These are phyloP conservation scores for Pyrenophora seminiperda DNA, from an alignment of 2,329 filamentous ascomycete genomes.

Conservation along the genomic window DNA sequence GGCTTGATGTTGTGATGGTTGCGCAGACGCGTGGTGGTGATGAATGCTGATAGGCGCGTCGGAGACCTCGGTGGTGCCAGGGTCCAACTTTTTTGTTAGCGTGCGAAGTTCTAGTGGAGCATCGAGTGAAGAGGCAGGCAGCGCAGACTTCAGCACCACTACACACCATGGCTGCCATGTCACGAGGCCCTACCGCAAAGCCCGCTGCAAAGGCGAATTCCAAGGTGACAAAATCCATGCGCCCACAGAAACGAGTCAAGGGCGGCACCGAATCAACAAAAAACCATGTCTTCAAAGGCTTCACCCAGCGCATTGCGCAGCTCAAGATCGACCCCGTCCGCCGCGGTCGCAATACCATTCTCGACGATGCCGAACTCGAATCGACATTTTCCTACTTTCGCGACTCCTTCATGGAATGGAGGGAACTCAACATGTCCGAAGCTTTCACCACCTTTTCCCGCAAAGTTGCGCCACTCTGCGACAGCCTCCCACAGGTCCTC, in stretches of 20 bases:
- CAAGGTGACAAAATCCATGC: constrained; percentile 31
- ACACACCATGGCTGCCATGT: constrained; percentile 52
- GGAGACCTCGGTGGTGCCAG: constrained; percentile 17
- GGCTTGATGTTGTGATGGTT: background rate
- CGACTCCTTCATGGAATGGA: constrained; percentile 83
- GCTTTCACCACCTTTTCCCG: constrained; percentile 78
- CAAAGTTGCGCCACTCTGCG: constrained; percentile 76
- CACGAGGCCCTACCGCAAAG: constrained; percentile 40
- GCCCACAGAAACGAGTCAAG: constrained; percentile 68
- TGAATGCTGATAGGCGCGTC: constrained; percentile 18
- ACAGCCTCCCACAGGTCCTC: constrained; percentile 89
- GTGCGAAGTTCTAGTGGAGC: constrained; percentile 40
- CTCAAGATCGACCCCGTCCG: constrained; percentile 93
- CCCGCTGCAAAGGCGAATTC: constrained; percentile 18
- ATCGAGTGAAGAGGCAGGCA: constrained; percentile 11
- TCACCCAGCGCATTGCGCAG: constrained; percentile 86
- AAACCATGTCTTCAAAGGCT: constrained; percentile 88
- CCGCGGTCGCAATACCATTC: constrained; percentile 81
- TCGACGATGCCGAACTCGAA: constrained; percentile 77
- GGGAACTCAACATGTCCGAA: constrained; percentile 86
- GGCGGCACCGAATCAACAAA: constrained; percentile 75
- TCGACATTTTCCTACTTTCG: constrained; percentile 85
- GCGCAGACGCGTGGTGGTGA: constrained; percentile 22
- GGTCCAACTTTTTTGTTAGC: constrained; percentile 30
- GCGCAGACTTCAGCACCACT: constrained; percentile 6